Base-by-base conservation (phyloP, 2,329 filamentous ascomycete species). In the Beauveria medogensis region DNA sequence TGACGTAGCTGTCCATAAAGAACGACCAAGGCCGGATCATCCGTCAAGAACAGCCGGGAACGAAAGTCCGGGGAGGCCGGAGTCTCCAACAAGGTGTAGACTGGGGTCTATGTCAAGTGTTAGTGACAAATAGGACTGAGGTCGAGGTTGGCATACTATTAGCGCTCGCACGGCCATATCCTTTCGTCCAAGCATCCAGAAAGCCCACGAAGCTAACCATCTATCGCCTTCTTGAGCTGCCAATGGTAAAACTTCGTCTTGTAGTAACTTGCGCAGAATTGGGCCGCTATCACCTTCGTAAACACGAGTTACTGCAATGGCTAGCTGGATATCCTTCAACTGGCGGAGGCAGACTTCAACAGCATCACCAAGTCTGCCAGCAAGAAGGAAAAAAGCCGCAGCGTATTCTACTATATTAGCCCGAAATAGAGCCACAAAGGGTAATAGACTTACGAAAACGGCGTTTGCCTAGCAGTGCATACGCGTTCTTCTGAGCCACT, bases 191-290 rank as follows among this genome's bases (percentile, higher is more conserved):
- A 97, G 80, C 81, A 96, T 90, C 88, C 91, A 96, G 70, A 96
- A 96, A 2, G 91, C 90, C 94, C 94, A 99, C 0, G 90, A 94
- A 12, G 92, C 90, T 62, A 96, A 83, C 93, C 94, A 99, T 61
- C 93, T 83, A 69, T 99, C 93, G 2, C 91, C 91, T 64, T 93
- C 87, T 46, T 86, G 82, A 0, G 89, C 86, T 20, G 94, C 94
- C 64, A 90, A 76, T 0, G 86, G 83, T 0, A 97, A 78, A 2
- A 97, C 84, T 63, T 88, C 89, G 12, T 96, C 89, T 67, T 90
- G 84, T 1, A 99, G 78, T 9, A 99, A 80, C 61, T 83, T 84
- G 28, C 81, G 81, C 3, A 97, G 72, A 0, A 94, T 84, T 0
- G 87, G 86, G 0, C 91, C 90, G 24, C 86, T 80, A 62, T 97